A percentile compares a stretch with the other conserved stretches of the same genome.
Conservation (phyloP, 78 protist species). For the Speleostelium caveatum region DNA sequence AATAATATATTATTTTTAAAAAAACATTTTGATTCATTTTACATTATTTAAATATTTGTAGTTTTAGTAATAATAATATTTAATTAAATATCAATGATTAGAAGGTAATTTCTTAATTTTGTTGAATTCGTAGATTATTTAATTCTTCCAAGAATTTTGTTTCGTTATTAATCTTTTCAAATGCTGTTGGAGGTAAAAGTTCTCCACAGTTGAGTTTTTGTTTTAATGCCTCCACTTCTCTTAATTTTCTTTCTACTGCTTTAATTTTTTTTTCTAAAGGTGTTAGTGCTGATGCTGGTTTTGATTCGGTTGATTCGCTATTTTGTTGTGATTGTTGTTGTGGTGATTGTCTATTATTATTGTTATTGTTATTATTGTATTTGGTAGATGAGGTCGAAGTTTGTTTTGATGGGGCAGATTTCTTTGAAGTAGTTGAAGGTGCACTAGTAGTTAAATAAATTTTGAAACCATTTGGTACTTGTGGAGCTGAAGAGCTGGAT, state of each 20-base stretch:
- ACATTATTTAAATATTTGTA: neutral
- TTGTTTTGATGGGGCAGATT: constrained; percentile 17
- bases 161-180: constrained; percentile 56
- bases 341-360: neutral
- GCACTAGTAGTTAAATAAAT: constrained; percentile 12
- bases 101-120: too few species aligned
- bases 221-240: constrained; percentile 51
- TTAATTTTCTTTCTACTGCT: constrained; percentile 42
- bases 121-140: neutral
- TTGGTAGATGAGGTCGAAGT: neutral
- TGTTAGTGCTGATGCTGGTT: constrained; percentile 20
- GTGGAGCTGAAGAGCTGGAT: neutral
- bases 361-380: neutral
- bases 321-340: neutral
- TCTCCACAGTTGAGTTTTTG: constrained; percentile 31
- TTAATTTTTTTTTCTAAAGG: constrained; percentile 52
- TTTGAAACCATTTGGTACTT: constrained; percentile 57
- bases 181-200: constrained; percentile 56
- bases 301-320: neutral
- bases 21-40: neutral
- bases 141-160: constrained; percentile 46
- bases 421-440: neutral
- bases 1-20: neutral
- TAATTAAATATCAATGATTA: neutral
- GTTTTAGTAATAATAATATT: neutral